Evolutionary conservation across 805 yeast species (phyloP).

Genomic region (Saturnispora bothae): DNA sequence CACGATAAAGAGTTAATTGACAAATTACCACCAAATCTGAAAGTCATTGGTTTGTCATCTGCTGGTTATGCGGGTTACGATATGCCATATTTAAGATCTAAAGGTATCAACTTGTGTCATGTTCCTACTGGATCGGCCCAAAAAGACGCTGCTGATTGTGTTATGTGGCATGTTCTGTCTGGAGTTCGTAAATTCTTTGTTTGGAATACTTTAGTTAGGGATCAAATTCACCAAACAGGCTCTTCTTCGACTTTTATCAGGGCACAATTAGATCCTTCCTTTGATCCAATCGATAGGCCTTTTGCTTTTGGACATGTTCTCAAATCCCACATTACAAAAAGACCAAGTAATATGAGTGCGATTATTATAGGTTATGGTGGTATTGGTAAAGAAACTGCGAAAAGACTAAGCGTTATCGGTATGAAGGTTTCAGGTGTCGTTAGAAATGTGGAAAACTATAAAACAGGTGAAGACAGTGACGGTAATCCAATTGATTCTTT

Average conservation of each 20-base stretch:
- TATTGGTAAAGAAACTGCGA: constrained; percentile 59
- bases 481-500: constrained; percentile 26
- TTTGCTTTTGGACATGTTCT: constrained; percentile 15
- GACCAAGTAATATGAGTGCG: constrained; percentile 36
- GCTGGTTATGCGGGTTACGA: constrained; percentile 40
- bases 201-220: constrained; percentile 30
- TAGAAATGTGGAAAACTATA: constrained; percentile 23
- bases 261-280: constrained; percentile 16
- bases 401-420: constrained; percentile 45
- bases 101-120: constrained; percentile 46
- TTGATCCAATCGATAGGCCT: not conserved
- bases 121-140: constrained; percentile 39
- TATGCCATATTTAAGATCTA: constrained; percentile 24
- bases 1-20: constrained; percentile 29
- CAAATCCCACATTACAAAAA: constrained; percentile 8
- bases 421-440: constrained; percentile 57
- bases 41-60: constrained; percentile 44
- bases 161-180: constrained; percentile 45
- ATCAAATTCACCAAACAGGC: constrained; percentile 13
- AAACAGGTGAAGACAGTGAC: constrained; percentile 27
- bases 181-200: constrained; percentile 48
- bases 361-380: constrained; percentile 68
- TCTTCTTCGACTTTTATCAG: constrained; percentile 34
- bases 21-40: constrained; percentile 33
- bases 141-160: constrained; percentile 68